Conservation (phyloP, 768 basidiomycete genomes). For the Panellus pusillus region DNA sequence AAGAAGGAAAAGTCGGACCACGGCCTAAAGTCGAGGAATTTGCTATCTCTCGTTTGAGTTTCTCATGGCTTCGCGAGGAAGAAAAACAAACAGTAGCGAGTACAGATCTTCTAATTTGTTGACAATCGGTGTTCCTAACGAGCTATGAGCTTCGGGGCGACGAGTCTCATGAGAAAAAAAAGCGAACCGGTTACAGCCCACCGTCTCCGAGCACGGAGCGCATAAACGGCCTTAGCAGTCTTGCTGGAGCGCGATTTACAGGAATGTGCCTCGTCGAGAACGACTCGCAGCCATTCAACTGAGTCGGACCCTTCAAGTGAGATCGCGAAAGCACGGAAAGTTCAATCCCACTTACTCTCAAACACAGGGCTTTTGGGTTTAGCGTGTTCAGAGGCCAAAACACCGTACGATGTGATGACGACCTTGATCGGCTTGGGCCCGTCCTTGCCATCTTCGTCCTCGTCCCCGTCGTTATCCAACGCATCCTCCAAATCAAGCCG, state of each 20-base stretch:
- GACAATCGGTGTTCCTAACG: slow-evolving; percentile 85
- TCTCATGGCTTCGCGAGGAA: not conserved
- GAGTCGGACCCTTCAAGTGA: not conserved
- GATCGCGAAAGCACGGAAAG: not conserved
- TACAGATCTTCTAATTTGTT: slow-evolving; percentile 92
- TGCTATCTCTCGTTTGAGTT: slow-evolving; percentile 39
- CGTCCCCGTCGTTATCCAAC: slow-evolving; percentile 55
- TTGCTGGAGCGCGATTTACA: slow-evolving; percentile 89
- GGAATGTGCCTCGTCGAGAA: slow-evolving; percentile 93
- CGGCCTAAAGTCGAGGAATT: slow-evolving; percentile 75
- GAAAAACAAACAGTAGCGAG: slow-evolving; percentile 61
- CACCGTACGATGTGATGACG: slow-evolving; percentile 92
- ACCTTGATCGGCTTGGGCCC: slow-evolving; percentile 50
- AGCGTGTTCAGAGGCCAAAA: slow-evolving; percentile 84
- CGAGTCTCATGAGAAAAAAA: not conserved
- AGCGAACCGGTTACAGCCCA: slow-evolving; percentile 85
- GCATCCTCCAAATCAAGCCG: slow-evolving; percentile 66
- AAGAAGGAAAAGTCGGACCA: slow-evolving; percentile 89
- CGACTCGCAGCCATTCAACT: slow-evolving; percentile 82
- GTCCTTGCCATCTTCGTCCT: slow-evolving; percentile 27
- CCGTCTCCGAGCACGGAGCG: slow-evolving; percentile 70
- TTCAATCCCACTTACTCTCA: slow-evolving; percentile 50
- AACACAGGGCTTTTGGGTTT: slow-evolving; percentile 68
- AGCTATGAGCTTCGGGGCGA: not conserved
- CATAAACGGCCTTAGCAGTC: slow-evolving; percentile 87